Base-by-base conservation (phyloP, 805 yeast species). In the Cyberlindnera mrakii region DNA sequence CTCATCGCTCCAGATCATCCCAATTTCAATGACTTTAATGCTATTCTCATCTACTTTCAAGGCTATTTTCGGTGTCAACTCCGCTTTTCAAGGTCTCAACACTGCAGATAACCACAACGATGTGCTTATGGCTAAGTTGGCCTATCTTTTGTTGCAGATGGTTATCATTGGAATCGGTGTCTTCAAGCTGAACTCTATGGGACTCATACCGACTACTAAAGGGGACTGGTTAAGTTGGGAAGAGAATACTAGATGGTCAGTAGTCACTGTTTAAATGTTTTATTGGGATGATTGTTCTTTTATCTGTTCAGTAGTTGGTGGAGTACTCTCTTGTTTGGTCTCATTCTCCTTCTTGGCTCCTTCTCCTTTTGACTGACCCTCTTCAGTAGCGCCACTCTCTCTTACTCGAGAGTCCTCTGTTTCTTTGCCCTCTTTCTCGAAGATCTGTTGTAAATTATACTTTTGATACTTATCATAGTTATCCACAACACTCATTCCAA, bases 221-320 rank as follows among this genome's bases (percentile, higher is more conserved):
- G 82, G 95, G 51, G 99, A 91, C 59, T 93, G 98, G 98, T 66
- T 91, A 15, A 80, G 88, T 6, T 90, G 95, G 90, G 95, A 89
- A 58, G 54, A 52, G 3, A 66, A 71, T 6, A 51, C 69, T 4
- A 46, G 41, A 4, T 54, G 41, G 41, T 32, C 30, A 34, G 33
- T 36, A 27, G 15, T 25, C 16, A 19, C 19, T 10, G 17, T 13
- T 33, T 33, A 13, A 5, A 8, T 33, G 7, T 30, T 30, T 30
- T 30, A 15, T 6, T 30, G 15, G 11, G 33, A 30, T 30, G 6
- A 30, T 30, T 14, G 13, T 30, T 23, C 27, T 23, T 8, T 23
- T 11, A 23, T 8, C 9, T 23, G 3, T 23, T 4, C 27, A 23
- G 27, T 23, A 23, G 27, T 10, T 23, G 27, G 11, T 9, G 27